These are phyloP conservation scores for Boletus barrowsii DNA, from an alignment of 768 basidiomycete genomes.

Conservation along the genomic window DNA sequence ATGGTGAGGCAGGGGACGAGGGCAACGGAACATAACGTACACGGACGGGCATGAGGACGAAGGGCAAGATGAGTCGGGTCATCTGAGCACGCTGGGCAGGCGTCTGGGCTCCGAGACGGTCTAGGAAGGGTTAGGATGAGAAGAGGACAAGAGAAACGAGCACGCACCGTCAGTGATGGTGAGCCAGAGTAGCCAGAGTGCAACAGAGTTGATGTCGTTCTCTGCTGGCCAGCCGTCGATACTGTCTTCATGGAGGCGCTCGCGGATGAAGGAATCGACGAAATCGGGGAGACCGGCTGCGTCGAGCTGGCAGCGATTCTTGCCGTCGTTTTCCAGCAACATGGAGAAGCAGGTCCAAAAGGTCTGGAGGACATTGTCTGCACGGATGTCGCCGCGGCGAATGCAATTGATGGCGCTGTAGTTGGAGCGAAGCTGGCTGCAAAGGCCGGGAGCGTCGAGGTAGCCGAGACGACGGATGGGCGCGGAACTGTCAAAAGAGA, in stretches of 20 bases:
- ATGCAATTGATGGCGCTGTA: conserved; percentile 30
- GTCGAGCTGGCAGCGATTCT: conserved; percentile 56
- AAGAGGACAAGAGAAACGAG: not conserved
- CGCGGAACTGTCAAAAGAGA: conserved; percentile 55
- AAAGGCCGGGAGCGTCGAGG: conserved; percentile 36
- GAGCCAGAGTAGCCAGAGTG: conserved; percentile 65
- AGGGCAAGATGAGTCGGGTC: conserved; percentile 40
- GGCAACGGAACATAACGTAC: conserved; percentile 24
- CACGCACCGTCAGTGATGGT: conserved; percentile 48
- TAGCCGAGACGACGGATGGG: conserved; percentile 49
- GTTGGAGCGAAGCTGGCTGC: conserved; percentile 39
- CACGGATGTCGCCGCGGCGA: conserved; percentile 33
- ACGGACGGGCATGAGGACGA: conserved; percentile 49
- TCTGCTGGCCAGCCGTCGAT: conserved; percentile 59
- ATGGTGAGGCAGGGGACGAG: not conserved
- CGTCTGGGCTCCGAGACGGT: conserved; percentile 28
- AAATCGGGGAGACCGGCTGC: conserved; percentile 48
- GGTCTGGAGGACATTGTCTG: conserved; percentile 26
- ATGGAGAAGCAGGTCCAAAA: conserved; percentile 54
- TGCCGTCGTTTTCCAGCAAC: conserved; percentile 66
- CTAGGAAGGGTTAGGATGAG: conserved; percentile 25
- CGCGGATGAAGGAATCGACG: conserved; percentile 43
- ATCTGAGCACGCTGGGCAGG: conserved; percentile 27
- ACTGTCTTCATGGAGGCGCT: conserved; percentile 42
- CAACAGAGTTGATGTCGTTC: conserved; percentile 45